Conservation (phyloP, 495 filamentous ascomycete species). For the Geopyxis carbonaria region DNA sequence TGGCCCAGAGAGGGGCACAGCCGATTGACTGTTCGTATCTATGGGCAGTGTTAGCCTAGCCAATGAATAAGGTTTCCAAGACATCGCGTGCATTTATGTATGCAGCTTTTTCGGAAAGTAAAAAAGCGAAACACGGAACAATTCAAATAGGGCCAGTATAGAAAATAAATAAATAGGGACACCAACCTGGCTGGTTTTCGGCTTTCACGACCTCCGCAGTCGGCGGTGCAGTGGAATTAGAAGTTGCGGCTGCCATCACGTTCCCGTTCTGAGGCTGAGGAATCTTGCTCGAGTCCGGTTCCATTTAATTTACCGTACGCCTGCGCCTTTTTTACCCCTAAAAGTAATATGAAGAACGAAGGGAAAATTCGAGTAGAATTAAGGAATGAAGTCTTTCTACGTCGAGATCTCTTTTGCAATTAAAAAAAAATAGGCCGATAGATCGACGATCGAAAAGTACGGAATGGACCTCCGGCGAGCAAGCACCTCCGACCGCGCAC, state of each 20-base stretch:
- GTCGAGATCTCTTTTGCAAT: too few species aligned
- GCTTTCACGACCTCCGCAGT: background rate
- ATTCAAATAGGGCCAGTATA: too few species aligned
- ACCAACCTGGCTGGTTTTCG: too few species aligned
- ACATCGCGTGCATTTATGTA: too few species aligned
- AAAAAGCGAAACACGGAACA: too few species aligned
- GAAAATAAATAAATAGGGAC: conserved; percentile 4
- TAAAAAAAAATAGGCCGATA: conserved; percentile 1
- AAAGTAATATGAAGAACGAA: background rate
- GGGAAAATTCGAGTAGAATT: background rate
- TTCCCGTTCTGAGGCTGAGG: background rate
- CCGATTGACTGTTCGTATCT: conserved; percentile 7
- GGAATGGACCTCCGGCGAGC: background rate
- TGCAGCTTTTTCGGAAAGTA: too few species aligned
- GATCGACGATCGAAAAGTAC: conserved; percentile 4
- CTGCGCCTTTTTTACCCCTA: background rate
- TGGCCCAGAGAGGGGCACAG: conserved; percentile 5
- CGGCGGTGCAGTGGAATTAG: background rate
- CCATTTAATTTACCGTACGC: background rate
- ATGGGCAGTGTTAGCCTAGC: conserved; percentile 6
- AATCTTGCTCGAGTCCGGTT: background rate
- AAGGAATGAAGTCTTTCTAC: too few species aligned
- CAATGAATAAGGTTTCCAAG: background rate
- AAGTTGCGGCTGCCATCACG: background rate
- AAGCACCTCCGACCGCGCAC: background rate